Evolutionary conservation across 148 eudicot genomes (phyloP), one percentile per base, ranked within the genome.

Genomic region (Suaeda aralocaspica): DNA sequence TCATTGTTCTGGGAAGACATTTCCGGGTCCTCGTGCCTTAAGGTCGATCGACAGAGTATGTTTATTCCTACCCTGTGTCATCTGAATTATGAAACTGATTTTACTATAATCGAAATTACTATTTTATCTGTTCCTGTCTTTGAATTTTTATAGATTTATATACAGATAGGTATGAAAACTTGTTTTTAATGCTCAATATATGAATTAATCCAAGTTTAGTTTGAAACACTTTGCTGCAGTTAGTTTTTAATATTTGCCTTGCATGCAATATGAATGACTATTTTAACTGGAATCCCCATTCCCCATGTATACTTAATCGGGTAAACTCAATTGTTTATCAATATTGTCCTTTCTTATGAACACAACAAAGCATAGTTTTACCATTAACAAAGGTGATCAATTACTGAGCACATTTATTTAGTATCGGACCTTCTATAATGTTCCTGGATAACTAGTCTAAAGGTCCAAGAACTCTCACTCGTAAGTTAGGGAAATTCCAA

Each of bases 1-100:
- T 78, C 98, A 92, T 85, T 96, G 98, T 61, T 85, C 92, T 50
- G 94, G 94, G 75, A 92, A 92, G 83, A 86, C 90, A 60, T 90
- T 92, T 78, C 92, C 98, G 49, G 96, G 98, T 74, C 86, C 83
- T 59, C 75, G 80, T 57, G 94, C 92, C 70, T 80, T 92, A 71
- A 84, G 67, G 78, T 84, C 82, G 28, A 51, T 85, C 49, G 79
- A 80, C 66, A 77, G 81, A 64, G 98, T 90, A 72, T 41, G 92
- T 80, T 73, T 46, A 51, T 44, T 26, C 21, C 45, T 59, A 61
- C 65, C 42, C 56, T 64, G 33, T 26, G 21, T 28, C 29, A 48
- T 66, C 28, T 67, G 5, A 53, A 16, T 18, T 29, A 72, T 44
- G 33, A 15, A 9, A 31, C 41, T 71, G 59, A 46, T 48, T 76